phyloP scores from a whole-genome alignment of 495 filamentous ascomycete species.

The Hypoxylon perforatum region DNA sequence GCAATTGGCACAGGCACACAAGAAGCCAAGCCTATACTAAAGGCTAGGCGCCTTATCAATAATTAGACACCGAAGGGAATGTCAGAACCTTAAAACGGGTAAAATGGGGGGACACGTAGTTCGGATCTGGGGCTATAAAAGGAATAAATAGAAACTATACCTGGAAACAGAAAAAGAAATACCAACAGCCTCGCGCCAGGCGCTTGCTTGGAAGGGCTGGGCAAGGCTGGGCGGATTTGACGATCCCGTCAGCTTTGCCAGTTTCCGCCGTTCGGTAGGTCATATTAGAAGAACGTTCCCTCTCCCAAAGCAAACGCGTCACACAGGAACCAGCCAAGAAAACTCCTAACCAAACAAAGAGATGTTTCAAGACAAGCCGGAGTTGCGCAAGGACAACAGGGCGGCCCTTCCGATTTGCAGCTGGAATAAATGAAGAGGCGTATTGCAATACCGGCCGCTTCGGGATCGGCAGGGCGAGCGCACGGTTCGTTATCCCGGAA shows the following conservation, averaged over 20 bases:
- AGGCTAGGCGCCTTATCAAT: slow-evolving; percentile 7
- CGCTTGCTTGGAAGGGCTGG: slow-evolving; percentile 8
- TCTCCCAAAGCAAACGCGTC: slow-evolving; percentile 8
- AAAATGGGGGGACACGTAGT: not conserved
- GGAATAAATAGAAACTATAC: not conserved
- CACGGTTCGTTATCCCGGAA: slow-evolving; percentile 27
- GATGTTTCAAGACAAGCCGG: slow-evolving; percentile 24
- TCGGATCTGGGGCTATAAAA: not conserved
- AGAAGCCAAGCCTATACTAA: slow-evolving; percentile 26
- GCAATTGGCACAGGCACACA: slow-evolving; percentile 5
- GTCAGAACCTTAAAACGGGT: slow-evolving; percentile 30
- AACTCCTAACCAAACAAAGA: slow-evolving; percentile 16
- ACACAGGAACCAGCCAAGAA: slow-evolving; percentile 20
- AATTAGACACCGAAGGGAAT: slow-evolving; percentile 35
- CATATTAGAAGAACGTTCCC: not conserved
- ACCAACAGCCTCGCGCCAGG: slow-evolving; percentile 27
- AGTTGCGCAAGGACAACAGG: slow-evolving; percentile 24
- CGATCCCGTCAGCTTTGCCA: slow-evolving; percentile 14
- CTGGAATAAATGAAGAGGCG: slow-evolving; percentile 1
- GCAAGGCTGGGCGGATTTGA: slow-evolving; percentile 11
- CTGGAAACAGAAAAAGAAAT: too few relatives aligned
- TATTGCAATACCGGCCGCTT: slow-evolving; percentile 31
- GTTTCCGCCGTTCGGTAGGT: slow-evolving; percentile 15
- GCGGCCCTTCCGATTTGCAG: slow-evolving; percentile 39
- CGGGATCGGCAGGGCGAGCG: slow-evolving; percentile 40